Percentiles rank a stretch among this genome's conserved stretches.
Evolutionary conservation across 2,329 filamentous ascomycete species (phyloP).

Genomic region (Arthrobotrys entomopaga): DNA sequence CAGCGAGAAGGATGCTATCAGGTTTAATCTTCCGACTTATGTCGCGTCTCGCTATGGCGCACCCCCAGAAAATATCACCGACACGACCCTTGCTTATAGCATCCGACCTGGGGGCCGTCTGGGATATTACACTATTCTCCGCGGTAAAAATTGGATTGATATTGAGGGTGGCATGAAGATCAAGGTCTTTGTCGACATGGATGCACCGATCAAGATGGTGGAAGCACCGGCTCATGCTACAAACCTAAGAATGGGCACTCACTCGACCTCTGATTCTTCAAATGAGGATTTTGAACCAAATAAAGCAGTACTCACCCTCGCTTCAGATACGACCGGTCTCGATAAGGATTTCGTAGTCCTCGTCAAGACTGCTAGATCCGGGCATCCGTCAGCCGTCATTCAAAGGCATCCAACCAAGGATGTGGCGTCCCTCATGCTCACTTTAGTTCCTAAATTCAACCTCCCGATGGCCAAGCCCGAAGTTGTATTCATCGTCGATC

Average conservation of each 20-base stretch:
- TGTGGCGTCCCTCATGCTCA: conserved; percentile 75
- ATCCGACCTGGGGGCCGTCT: conserved; percentile 23
- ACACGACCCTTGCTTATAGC: conserved; percentile 32
- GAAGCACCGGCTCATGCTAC: conserved; percentile 76
- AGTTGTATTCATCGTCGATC: conserved; percentile 77
- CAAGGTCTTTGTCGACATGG: conserved; percentile 71
- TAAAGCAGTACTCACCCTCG: conserved; percentile 72
- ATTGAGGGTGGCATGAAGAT: conserved; percentile 66
- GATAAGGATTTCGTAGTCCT: conserved; percentile 75
- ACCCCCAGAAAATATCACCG: conserved; percentile 62
- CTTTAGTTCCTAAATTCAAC: conserved; percentile 76
- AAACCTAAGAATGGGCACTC: conserved; percentile 71
- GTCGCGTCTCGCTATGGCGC: conserved; percentile 75
- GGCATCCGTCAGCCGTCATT: conserved; percentile 72
- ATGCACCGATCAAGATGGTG: conserved; percentile 67
- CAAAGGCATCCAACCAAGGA: conserved; percentile 73
- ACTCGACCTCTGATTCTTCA: conserved; percentile 61
- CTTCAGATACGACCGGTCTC: conserved; percentile 67
- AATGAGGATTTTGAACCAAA: conserved; percentile 65
- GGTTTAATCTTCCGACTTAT: conserved; percentile 74
- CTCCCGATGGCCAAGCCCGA: conserved; percentile 70
- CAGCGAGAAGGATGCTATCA: conserved; percentile 72
- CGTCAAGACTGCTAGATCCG: conserved; percentile 66
- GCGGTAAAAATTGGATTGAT: conserved; percentile 54
- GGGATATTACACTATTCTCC: conserved; percentile 25